These are phyloP conservation scores for Syncephalastrum monosporum DNA, from an alignment of 371 early-diverging fungal species.

Conservation along the genomic window DNA sequence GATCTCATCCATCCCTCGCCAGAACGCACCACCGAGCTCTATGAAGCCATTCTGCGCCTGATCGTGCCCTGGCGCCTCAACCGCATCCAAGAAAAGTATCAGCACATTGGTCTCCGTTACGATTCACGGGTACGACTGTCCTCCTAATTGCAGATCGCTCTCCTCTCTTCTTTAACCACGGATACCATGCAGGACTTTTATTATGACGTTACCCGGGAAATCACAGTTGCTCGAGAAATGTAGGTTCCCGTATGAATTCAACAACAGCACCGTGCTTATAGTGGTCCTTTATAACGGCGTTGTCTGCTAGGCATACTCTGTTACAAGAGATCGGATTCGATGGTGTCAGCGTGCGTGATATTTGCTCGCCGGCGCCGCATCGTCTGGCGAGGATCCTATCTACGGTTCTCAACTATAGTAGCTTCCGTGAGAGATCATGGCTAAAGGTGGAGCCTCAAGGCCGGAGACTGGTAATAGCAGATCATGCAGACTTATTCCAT, in stretches of 20 bases:
- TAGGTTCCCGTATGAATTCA: background rate
- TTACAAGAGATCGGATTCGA: slow-evolving; percentile 13
- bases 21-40: slow-evolving; percentile 15
- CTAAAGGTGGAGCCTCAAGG: slow-evolving; percentile 15
- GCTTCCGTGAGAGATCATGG: slow-evolving; percentile 21
- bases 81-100: background rate
- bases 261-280: no score
- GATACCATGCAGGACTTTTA: background rate
- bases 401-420: slow-evolving; percentile 23
- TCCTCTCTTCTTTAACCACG: background rate
- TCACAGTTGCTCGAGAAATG: background rate
- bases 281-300: background rate
- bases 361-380: slow-evolving; percentile 17
- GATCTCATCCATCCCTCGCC: slow-evolving; percentile 24
- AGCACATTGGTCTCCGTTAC: background rate
- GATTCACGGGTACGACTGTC: background rate
- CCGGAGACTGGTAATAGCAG: slow-evolving; percentile 7
- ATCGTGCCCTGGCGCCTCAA: slow-evolving; percentile 15
- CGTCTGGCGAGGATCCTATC: slow-evolving; percentile 23
- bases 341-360: slow-evolving; percentile 15
- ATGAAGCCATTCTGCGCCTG: slow-evolving; percentile 14
- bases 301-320: slow-evolving; percentile 9
- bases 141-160: background rate
- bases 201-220: slow-evolving; percentile 4
- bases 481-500: background rate